Base-by-base conservation (phyloP, 179 eudicot species). In the Corrigiola litoralis region DNA sequence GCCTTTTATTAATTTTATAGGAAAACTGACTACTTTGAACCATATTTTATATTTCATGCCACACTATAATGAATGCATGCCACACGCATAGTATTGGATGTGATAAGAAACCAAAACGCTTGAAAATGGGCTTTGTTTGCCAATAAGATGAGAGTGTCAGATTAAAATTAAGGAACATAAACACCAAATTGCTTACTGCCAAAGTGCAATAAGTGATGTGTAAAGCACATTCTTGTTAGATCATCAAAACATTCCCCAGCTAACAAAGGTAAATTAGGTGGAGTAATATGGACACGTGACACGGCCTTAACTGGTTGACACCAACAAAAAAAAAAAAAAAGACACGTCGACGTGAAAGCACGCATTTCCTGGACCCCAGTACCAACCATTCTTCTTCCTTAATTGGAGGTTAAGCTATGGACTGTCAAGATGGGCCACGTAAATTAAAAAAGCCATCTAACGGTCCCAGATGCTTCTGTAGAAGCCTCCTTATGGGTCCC, bases 131-230 rank as follows among this genome's bases (percentile, higher is more conserved):
- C 56, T 32, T 24, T 16, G 21, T 20, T 45, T 40, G 17, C 45
- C 14, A 24, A 24, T 34, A n/a, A 47, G 46, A 47, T 33, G 33
- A 61, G 21, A 29, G 17, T 18, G 38, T 37, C 1, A 58, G 20
- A 48, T 33, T 38, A 25, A n/a, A 49, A 64, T 4, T 14, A 20
- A 40, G 14, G 28, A 60, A 41, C 44, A 28, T 27, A 14, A 9
- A 34, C 14, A 13, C 21, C 16, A 29, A 61, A 27, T 33, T 49
- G 20, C 13, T 20, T 11, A 62, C 17, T 27, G 31, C 20, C 16
- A 63, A 62, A 55, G 34, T 42, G 12, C 44, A 56, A 67, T 70
- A 55, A 44, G 9, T 70, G 68, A 55, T 18, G 68, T 63, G 73
- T 70, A 70, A 52, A 69, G 67, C 50, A 24, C 9, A 58, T 57